Percentiles rank a stretch among this genome's conserved stretches.
phyloP scores from a whole-genome alignment of 495 filamentous ascomycete genomes.

The Tuber umbilicatum region DNA sequence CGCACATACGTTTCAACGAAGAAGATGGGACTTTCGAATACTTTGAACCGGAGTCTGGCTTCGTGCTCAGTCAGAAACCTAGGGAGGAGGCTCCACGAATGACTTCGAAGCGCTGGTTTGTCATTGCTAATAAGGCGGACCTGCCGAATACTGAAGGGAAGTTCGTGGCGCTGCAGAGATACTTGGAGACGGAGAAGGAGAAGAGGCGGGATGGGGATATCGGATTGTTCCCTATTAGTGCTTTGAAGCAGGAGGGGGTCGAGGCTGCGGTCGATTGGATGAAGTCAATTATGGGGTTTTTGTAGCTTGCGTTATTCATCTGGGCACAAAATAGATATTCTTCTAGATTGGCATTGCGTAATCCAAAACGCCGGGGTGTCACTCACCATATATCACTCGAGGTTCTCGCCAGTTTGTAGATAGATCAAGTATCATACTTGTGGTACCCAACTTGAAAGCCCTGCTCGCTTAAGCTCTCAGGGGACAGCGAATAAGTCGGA shows the following conservation, averaged over 20 bases:
- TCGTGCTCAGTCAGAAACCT: slow-evolving; percentile 9
- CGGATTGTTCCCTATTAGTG: slow-evolving; percentile 74
- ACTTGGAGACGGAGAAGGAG: slow-evolving; percentile 57
- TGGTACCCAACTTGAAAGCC: background rate
- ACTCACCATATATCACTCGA: background rate
- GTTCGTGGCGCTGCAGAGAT: slow-evolving; percentile 53
- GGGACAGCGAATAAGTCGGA: background rate
- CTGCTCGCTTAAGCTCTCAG: background rate
- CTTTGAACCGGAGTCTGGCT: slow-evolving; percentile 7
- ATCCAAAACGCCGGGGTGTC: background rate
- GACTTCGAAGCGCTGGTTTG: slow-evolving; percentile 83
- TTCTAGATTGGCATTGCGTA: background rate
- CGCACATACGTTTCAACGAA: slow-evolving; percentile 1
- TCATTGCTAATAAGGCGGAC: slow-evolving; percentile 93
- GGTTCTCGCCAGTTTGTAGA: background rate
- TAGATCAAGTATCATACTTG: background rate
- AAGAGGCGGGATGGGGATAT: slow-evolving; percentile 61
- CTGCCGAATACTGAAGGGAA: slow-evolving; percentile 69
- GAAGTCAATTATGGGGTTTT: slow-evolving; percentile 60
- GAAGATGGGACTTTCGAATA: background rate
- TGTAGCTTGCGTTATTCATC: background rate
- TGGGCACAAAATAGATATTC: background rate
- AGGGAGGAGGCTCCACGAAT: slow-evolving; percentile 23
- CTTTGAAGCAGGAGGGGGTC: slow-evolving; percentile 76
- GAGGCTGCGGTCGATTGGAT: slow-evolving; percentile 70